These are phyloP conservation scores for Candida lessepsii DNA, from an alignment of 805 yeast species.

Conservation along the genomic window DNA sequence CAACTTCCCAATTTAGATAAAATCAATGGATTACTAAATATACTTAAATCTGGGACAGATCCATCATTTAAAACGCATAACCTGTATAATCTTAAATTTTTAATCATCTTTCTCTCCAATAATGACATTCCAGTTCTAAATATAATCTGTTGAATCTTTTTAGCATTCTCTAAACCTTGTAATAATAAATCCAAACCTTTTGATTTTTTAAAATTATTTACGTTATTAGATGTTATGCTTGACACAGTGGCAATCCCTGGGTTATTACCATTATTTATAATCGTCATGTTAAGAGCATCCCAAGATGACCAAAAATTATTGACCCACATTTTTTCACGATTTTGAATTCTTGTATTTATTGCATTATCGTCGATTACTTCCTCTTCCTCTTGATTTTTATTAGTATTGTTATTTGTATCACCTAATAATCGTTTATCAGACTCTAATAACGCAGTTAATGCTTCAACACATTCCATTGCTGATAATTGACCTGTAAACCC, in stretches of 20 bases:
- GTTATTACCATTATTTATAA: conserved; percentile 13
- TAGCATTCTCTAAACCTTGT: conserved; percentile 83
- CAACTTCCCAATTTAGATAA: conserved; percentile 82
- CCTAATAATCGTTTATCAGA: conserved; percentile 41
- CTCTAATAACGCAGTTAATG: conserved; percentile 81
- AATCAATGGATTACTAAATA: conserved; percentile 85
- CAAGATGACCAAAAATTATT: conserved; percentile 64
- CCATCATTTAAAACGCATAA: conserved; percentile 86
- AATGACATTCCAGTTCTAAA: conserved; percentile 89
- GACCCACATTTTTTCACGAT: conserved; percentile 66
- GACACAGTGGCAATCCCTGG: conserved; percentile 8
- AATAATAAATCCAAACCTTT: conserved; percentile 52
- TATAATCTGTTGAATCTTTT: conserved; percentile 73
- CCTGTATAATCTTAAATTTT: conserved; percentile 75
- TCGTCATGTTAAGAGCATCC: conserved; percentile 47
- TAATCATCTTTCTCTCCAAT: conserved; percentile 76
- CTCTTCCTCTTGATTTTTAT: conserved; percentile 18
- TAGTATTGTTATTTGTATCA: conserved; percentile 23
- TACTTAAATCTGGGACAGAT: conserved; percentile 64
- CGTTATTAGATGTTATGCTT: conserved; percentile 11
- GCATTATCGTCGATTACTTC: conserved; percentile 21
- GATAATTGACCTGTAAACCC: conserved; percentile 86
- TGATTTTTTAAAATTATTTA: conserved; percentile 23
- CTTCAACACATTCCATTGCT: conserved; percentile 91
- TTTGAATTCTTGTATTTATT: conserved; percentile 29